phyloP scores from a whole-genome alignment of 148 eudicot species.

The Talinum fruticosum region DNA sequence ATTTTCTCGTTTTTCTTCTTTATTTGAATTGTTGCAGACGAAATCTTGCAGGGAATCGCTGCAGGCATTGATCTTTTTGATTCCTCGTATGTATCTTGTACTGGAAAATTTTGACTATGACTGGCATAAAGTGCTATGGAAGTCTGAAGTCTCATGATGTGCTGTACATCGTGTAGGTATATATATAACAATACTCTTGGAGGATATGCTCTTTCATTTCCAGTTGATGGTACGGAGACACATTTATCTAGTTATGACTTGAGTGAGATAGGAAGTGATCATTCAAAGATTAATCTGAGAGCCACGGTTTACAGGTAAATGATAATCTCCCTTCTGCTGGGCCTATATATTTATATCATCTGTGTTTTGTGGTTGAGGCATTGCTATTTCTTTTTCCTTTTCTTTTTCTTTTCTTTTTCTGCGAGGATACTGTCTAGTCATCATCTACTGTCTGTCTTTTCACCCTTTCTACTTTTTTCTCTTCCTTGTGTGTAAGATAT shows the following conservation, averaged over 20 bases:
- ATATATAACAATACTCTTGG: slow-evolving; percentile 67
- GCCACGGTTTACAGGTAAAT: slow-evolving; percentile 63
- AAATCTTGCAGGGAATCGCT: slow-evolving; percentile 78
- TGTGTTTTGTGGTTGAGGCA: neutral
- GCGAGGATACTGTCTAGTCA: no score
- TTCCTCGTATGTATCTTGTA: slow-evolving; percentile 48
- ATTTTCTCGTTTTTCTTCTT: neutral
- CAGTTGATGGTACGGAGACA: slow-evolving; percentile 30
- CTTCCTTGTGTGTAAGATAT: neutral
- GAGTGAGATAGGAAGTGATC: slow-evolving; percentile 43
- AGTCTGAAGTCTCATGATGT: neutral
- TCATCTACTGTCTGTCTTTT: neutral
- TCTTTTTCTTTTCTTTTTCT: neutral
- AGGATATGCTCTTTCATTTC: slow-evolving; percentile 73
- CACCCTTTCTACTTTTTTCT: neutral
- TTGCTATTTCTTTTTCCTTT: neutral
- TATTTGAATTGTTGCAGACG: slow-evolving; percentile 43
- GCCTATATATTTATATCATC: neutral
- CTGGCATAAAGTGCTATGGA: neutral
- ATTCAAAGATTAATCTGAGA: slow-evolving; percentile 64
- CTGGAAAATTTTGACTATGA: neutral
- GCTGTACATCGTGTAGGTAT: slow-evolving; percentile 41
- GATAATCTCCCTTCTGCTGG: slow-evolving; percentile 11
- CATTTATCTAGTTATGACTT: slow-evolving; percentile 28
- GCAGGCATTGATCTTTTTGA: slow-evolving; percentile 85